A percentile compares a stretch with the other conserved stretches of the same genome.
Conservation (phyloP, 208 protist genomes). For the Vickermania ingenoplastis region DNA sequence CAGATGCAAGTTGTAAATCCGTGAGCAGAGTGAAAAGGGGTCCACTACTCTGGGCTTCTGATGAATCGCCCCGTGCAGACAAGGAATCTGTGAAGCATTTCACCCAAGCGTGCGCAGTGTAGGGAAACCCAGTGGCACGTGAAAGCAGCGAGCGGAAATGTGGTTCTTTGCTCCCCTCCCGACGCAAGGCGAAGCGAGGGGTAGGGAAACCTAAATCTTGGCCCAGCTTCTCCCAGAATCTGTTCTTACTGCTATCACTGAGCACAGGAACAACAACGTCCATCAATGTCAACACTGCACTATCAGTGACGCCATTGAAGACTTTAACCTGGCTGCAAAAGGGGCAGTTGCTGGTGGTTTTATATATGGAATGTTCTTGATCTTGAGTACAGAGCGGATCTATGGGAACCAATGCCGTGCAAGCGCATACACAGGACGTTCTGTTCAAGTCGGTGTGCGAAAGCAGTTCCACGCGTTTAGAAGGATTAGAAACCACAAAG, state of each 20-base stretch:
- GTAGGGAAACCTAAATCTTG: constrained; percentile 6
- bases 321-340: constrained; percentile 16
- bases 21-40: constrained; percentile 15
- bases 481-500: too few relatives aligned
- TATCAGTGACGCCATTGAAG: not conserved
- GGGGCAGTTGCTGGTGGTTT: too few relatives aligned
- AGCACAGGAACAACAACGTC: constrained; percentile 3
- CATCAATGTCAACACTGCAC: not conserved
- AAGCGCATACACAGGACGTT: too few relatives aligned
- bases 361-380: too few relatives aligned
- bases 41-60: not conserved
- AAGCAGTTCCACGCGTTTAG: too few relatives aligned
- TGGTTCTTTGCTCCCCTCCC: not conserved
- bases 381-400: too few relatives aligned
- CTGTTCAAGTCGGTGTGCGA: too few relatives aligned
- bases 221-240: not conserved
- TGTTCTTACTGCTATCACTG: not conserved
- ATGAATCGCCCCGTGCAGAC: not conserved
- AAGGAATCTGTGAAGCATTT: constrained; percentile 42
- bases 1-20: constrained; percentile 9
- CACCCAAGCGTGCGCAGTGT: constrained; percentile 28
- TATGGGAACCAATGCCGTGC: too few relatives aligned
- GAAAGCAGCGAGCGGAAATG: constrained; percentile 26
- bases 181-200: not conserved
- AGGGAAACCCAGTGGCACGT: constrained; percentile 15